A percentile compares a stretch with the other conserved stretches of the same genome.
Conservation (phyloP, 345 rosid genomes). For the Kandelia obovata region DNA sequence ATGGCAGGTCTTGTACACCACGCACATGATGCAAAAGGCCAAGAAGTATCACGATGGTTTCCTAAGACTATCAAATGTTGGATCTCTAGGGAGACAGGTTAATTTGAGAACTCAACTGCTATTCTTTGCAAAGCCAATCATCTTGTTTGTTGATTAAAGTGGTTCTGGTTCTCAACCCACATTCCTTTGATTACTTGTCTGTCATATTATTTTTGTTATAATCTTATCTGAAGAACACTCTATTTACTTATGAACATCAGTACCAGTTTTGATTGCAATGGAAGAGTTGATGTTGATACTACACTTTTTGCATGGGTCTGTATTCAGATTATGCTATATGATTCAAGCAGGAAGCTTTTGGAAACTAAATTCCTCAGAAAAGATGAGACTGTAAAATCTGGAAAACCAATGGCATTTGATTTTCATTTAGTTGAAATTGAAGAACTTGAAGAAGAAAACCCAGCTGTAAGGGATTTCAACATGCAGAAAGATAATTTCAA, state of each 20-base stretch:
- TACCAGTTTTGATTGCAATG: not conserved
- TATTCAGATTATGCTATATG: slow-evolving; percentile 50
- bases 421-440: slow-evolving; percentile 50
- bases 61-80: slow-evolving; percentile 31
- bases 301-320: slow-evolving; percentile 11
- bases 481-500: slow-evolving; percentile 8
- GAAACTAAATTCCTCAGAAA: slow-evolving; percentile 46
- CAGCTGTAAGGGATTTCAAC: slow-evolving; percentile 16
- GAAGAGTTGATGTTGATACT: slow-evolving; percentile 9
- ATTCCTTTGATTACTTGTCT: not conserved
- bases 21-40: slow-evolving; percentile 54
- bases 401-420: slow-evolving; percentile 40
- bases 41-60: slow-evolving; percentile 67
- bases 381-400: slow-evolving; percentile 43
- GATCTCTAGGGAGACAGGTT: slow-evolving; percentile 51
- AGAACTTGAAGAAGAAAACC: slow-evolving; percentile 35
- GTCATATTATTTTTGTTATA: not conserved
- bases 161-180: slow-evolving; percentile 8
- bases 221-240: not conserved
- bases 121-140: slow-evolving; percentile 6
- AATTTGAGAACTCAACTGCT: slow-evolving; percentile 4
- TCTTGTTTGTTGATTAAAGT: slow-evolving; percentile 6
- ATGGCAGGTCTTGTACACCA: slow-evolving; percentile 66
- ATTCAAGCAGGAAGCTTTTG: slow-evolving; percentile 39
- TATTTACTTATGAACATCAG: not conserved